These are phyloP conservation scores for Lentinula raphanica DNA, from an alignment of 768 basidiomycete species.

Conservation along the genomic window DNA sequence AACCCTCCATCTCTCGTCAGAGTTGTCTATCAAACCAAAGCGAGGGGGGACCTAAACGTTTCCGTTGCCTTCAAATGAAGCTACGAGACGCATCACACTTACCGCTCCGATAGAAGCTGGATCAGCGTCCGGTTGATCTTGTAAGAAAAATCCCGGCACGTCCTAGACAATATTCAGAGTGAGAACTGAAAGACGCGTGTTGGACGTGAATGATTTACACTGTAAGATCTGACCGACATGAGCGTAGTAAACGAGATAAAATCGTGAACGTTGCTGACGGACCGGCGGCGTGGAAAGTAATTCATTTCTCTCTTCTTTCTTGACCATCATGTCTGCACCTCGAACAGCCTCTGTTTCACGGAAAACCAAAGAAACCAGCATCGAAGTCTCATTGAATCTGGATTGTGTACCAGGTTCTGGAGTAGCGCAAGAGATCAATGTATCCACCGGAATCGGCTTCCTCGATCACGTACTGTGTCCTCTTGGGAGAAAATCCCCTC, in stretches of 20 bases:
- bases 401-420: slow-evolving; percentile 68
- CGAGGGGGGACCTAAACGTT: slow-evolving; percentile 42
- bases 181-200: background rate
- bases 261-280: background rate
- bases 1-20: slow-evolving; percentile 43
- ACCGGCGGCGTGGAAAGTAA: background rate
- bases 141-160: slow-evolving; percentile 1
- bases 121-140: background rate
- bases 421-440: slow-evolving; percentile 66
- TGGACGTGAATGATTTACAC: background rate
- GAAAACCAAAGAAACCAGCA: slow-evolving; percentile 88
- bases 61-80: background rate
- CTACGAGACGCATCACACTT: background rate
- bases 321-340: slow-evolving; percentile 21
- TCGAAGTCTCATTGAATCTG: slow-evolving; percentile 76
- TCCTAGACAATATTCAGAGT: background rate
- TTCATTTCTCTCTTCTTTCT: background rate
- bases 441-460: slow-evolving; percentile 97
- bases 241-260: too few species aligned
- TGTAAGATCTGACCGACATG: slow-evolving; percentile 4
- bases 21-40: slow-evolving; percentile 55
- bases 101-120: slow-evolving; percentile 2
- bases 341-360: slow-evolving; percentile 69
- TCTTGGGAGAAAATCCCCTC: background rate
- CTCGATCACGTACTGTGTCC: slow-evolving; percentile 88